Conservation (phyloP, 176 grass and related monocot genomes). For the Oryza officinalis region DNA sequence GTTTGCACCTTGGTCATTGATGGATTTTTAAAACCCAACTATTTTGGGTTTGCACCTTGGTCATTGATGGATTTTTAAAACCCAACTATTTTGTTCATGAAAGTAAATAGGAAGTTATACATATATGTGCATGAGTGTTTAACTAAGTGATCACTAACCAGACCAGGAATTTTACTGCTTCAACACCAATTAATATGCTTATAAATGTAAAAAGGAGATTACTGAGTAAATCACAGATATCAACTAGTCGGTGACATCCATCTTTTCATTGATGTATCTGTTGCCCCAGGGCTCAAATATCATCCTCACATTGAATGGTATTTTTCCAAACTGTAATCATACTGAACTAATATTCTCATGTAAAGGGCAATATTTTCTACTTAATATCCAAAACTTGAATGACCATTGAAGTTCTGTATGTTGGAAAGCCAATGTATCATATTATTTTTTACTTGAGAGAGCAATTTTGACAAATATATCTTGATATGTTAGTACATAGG, state of each 20-base stretch:
- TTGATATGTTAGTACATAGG: conserved; percentile 3
- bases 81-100: conserved; percentile 18
- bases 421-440: background rate
- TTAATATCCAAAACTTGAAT: background rate
- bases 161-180: background rate
- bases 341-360: background rate
- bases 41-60: background rate
- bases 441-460: conserved; percentile 20
- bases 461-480: conserved; percentile 11
- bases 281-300: background rate
- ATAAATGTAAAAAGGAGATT: background rate
- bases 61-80: conserved; percentile 4
- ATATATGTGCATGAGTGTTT: background rate
- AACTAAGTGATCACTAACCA: conserved; percentile 31
- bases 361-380: background rate
- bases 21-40: conserved; percentile 12
- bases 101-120: background rate
- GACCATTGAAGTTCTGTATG: background rate
- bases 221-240: background rate
- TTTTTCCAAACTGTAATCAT: background rate
- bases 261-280: background rate
- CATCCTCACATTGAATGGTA: background rate
- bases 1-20: background rate
- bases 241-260: background rate
- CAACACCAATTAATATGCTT: background rate